Percentiles rank a stretch among this genome's conserved stretches.
Conservation (phyloP, 352 stramenopile genomes). For the Phytophthora sojae region DNA sequence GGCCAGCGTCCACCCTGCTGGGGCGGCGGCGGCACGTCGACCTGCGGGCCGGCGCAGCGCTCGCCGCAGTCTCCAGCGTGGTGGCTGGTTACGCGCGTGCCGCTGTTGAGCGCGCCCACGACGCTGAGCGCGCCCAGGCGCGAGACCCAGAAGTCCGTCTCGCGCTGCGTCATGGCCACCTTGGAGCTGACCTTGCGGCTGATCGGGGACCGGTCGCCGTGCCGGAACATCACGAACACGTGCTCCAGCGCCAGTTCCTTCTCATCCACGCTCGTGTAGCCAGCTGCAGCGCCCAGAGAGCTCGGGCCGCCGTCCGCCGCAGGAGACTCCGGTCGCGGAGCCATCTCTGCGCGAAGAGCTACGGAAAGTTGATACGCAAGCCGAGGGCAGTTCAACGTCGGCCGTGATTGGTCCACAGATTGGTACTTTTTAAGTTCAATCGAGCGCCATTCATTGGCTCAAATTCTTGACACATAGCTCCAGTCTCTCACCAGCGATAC, state of each 20-base stretch:
- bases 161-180: constrained; percentile 48
- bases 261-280: constrained; percentile 5
- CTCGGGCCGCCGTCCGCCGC: not conserved
- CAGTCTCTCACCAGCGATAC: no score
- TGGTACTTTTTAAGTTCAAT: not conserved
- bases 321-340: constrained; percentile 21
- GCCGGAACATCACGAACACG: constrained; percentile 78
- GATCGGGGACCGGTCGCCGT: constrained; percentile 84
- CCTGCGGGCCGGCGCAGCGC: not conserved
- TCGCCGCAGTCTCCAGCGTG: constrained; percentile 14
- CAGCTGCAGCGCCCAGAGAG: not conserved
- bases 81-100: constrained; percentile 47
- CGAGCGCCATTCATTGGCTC: no score
- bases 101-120: constrained; percentile 58
- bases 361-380: constrained; percentile 28
- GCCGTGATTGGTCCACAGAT: not conserved
- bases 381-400: constrained; percentile 18
- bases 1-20: constrained; percentile 73
- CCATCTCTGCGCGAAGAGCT: constrained; percentile 14
- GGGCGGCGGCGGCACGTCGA: constrained; percentile 40
- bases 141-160: constrained; percentile 74
- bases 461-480: no score
- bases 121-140: constrained; percentile 50
- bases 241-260: constrained; percentile 56
- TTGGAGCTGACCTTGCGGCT: constrained; percentile 55